Percentiles rank a stretch among this genome's conserved stretches.
Evolutionary conservation across 202 grass and related monocot genomes (phyloP).

Genomic region (Bolboschoenoplectus hybrid): DNA sequence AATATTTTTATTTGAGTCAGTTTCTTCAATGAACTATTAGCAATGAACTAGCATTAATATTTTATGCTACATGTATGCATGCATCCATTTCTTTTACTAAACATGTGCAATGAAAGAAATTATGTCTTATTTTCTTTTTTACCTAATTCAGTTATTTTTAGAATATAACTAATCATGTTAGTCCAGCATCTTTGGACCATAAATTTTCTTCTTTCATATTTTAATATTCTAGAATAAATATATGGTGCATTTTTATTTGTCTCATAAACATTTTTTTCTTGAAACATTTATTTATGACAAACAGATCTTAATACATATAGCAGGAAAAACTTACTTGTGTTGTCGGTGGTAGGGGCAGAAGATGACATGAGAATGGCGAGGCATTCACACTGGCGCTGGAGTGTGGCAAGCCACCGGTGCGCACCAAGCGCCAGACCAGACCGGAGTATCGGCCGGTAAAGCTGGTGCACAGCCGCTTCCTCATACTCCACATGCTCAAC

Average conservation of each 20-base stretch:
- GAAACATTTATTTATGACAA: not conserved
- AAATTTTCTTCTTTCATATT: not conserved
- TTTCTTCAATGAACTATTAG: not conserved
- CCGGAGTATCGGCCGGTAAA: slow-evolving; percentile 61
- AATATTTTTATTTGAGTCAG: not conserved
- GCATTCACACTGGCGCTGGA: slow-evolving; percentile 81
- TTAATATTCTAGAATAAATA: slow-evolving; percentile 7
- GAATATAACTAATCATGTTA: not conserved
- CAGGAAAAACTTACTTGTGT: slow-evolving; percentile 31
- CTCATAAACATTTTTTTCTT: not conserved
- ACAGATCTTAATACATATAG: not conserved
- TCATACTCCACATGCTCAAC: slow-evolving; percentile 88
- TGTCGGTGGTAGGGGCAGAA: slow-evolving; percentile 39
- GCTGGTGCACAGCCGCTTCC: slow-evolving; percentile 65
- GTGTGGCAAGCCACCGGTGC: slow-evolving; percentile 70
- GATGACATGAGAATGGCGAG: slow-evolving; percentile 77
- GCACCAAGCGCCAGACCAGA: slow-evolving; percentile 82
- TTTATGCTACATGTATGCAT: not conserved
- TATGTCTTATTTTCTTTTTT: not conserved
- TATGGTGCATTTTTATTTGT: not conserved
- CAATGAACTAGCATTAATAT: not conserved
- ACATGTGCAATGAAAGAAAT: not conserved
- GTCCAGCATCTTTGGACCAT: not conserved
- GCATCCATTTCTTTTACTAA: slow-evolving; percentile 17
- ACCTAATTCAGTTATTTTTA: not conserved